Conservation (phyloP, 1,284 basidiomycete species). For the Tilletia setariae region DNA sequence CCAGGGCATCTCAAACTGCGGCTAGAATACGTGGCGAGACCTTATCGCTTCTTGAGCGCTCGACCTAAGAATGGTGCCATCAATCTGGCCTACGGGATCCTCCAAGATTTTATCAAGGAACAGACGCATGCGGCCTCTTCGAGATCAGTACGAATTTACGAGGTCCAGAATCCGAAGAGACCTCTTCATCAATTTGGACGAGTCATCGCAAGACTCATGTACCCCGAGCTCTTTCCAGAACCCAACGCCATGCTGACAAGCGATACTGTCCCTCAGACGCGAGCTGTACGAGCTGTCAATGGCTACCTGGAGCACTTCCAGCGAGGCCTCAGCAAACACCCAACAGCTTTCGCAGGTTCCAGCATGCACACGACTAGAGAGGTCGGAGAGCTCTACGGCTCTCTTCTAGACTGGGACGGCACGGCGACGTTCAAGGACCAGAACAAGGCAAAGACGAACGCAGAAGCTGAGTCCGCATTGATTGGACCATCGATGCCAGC, state of each 20-base stretch:
- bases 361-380: not conserved
- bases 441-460: no score
- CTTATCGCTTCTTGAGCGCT: slow-evolving; percentile 9
- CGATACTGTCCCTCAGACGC: not conserved
- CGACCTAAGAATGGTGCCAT: slow-evolving; percentile 2
- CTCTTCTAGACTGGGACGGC: not conserved
- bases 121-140: no score
- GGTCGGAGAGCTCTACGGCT: slow-evolving; percentile 1
- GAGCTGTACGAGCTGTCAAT: not conserved
- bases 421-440: no score
- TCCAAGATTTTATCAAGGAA: not conserved
- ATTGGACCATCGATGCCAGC: no score
- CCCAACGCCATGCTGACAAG: not conserved
- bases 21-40: slow-evolving; percentile 1
- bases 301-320: not conserved
- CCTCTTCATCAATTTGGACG: not conserved
- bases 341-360: not conserved
- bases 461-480: no score
- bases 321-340: not conserved
- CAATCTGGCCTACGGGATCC: not conserved
- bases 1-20: not conserved
- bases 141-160: not conserved
- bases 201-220: not conserved
- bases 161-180: not conserved
- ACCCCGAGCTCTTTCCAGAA: not conserved